Base-by-base conservation (phyloP, 192 early-diverging fungal species). In the Backusella parvicylindrica region DNA sequence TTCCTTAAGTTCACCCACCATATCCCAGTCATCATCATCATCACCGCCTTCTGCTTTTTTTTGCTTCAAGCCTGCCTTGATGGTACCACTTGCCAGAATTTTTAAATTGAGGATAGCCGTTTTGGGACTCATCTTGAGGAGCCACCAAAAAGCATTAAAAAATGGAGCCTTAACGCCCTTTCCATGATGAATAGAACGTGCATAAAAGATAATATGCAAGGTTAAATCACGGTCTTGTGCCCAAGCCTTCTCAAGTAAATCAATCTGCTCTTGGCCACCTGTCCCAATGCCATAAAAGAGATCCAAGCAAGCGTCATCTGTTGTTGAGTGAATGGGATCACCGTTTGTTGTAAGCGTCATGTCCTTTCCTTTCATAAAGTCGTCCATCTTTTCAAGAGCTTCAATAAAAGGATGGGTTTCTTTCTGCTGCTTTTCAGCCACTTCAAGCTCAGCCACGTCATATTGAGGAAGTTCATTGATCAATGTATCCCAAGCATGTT, bases 181-280 rank as follows among this genome's bases (percentile, higher is more conserved):
- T 31, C 83, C 83, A 23, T 69, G 70, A 15, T 80, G 73, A 16
- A 84, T 77, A 1, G 83, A 84, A 0, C 83, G 78, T 11, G 73
- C 18, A 32, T 80, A 72, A 38, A 84, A 82, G 38, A 84, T 82
- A 2, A 82, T 74, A 13, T 60, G 71, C 16, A 84, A 73, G 0
- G 83, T 82, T 28, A 77, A 64, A 23, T 78, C 50, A 7, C 76
- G 81, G n/a, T 82, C 37, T 12, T 64, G 12, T 12, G 60, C 32
- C 76, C 79, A 84, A 15, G 80, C 38, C 1, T 65, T 50, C 23
- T 38, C 38, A n/a, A 78, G 28, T 2, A 71, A 72, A 21, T 28
- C 21, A 0, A 38, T 1, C 1, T 66, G 26, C 6, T n/a, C 32
- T 3, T 72, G 67, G 0, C 72, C 26, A 2, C 3, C 35, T 1